These are phyloP conservation scores for Sherardia arvensis DNA, from an alignment of 257 asterid species.

Conservation along the genomic window DNA sequence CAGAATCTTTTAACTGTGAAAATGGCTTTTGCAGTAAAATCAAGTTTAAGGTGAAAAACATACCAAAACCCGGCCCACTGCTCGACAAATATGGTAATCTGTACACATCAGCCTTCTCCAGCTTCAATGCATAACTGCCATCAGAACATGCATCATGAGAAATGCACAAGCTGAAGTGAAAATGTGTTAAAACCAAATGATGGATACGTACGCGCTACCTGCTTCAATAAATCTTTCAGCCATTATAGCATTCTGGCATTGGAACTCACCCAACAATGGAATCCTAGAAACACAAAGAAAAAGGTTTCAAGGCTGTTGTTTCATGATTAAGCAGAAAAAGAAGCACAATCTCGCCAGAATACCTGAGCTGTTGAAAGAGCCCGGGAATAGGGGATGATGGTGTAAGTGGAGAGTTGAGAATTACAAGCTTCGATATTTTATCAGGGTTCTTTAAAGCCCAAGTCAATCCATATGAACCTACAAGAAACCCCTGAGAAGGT, in stretches of 20 bases:
- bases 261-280: conserved; percentile 84
- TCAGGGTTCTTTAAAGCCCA: conserved; percentile 84
- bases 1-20: neutral
- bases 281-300: conserved; percentile 37
- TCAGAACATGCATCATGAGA: conserved; percentile 20
- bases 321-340: neutral
- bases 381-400: conserved; percentile 90
- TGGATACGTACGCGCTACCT: conserved; percentile 99
- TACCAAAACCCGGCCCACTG: conserved; percentile 98
- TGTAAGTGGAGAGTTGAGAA: conserved; percentile 81
- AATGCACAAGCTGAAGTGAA: neutral
- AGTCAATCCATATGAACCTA: conserved; percentile 94
- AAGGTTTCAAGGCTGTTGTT: neutral
- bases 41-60: conserved; percentile 17
- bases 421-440: conserved; percentile 69
- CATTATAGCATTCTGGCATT: conserved; percentile 92
- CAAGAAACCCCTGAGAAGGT: conserved; percentile 71
- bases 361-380: conserved; percentile 90
- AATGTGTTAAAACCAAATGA: conserved; percentile 4
- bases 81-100: conserved; percentile 84
- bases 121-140: conserved; percentile 84
- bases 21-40: neutral
- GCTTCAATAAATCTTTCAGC: conserved; percentile 99
- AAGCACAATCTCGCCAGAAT: neutral
- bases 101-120: conserved; percentile 97